phyloP scores from a whole-genome alignment of 164 flowering plant genomes.

The Cinnamomum chago region DNA sequence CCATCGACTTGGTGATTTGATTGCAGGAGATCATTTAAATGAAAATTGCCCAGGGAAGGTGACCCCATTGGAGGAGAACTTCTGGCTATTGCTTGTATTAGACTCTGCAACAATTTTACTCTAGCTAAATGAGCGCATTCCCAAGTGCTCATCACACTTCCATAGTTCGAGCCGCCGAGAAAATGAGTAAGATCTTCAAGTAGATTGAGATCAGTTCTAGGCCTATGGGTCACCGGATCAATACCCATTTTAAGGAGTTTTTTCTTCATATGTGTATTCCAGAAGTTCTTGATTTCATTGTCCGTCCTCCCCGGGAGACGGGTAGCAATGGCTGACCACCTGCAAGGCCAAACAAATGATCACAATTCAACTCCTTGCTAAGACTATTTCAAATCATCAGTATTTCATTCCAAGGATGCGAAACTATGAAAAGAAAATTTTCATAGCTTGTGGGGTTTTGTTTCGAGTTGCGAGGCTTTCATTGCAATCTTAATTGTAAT shows the following conservation, averaged over 20 bases:
- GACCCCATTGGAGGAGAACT: conserved; percentile 20
- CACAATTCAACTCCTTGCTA: background rate
- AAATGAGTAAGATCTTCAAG: conserved; percentile 39
- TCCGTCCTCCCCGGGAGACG: conserved; percentile 70
- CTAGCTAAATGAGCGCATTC: conserved; percentile 46
- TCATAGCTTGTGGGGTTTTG: conserved; percentile 48
- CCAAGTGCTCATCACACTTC: conserved; percentile 29
- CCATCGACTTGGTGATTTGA: conserved; percentile 7
- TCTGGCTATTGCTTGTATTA: conserved; percentile 29
- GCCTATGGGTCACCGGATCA: conserved; percentile 65
- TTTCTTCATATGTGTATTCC: conserved; percentile 71
- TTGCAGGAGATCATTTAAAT: conserved; percentile 3
- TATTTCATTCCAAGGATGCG: no score
- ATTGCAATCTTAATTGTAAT: no score
- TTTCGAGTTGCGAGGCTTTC: no score
- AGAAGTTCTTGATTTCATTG: conserved; percentile 66
- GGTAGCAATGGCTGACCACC: conserved; percentile 78
- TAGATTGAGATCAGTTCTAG: conserved; percentile 45
- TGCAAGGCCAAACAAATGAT: conserved; percentile 9
- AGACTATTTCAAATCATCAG: background rate
- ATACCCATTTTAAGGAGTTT: conserved; percentile 61
- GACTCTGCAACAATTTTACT: conserved; percentile 37
- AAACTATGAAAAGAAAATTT: conserved; percentile 3
- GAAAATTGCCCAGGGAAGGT: conserved; percentile 5
- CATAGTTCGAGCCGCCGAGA: conserved; percentile 23